Conservation (phyloP, 1,139 yeast genomes). For the Taphrina flavorubra region DNA sequence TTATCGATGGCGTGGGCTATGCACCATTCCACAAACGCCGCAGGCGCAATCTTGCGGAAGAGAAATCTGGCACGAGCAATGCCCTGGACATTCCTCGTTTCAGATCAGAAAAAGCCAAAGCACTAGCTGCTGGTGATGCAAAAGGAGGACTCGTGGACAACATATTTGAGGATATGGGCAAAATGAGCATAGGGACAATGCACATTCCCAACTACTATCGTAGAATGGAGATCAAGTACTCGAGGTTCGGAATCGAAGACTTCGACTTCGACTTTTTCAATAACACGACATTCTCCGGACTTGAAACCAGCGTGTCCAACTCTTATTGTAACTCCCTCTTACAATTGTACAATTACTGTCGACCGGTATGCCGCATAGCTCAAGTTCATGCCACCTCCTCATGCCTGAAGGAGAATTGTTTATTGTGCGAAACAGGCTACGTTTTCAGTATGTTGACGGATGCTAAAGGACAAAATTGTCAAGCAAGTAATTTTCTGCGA, state of each 20-base stretch:
- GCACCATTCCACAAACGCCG: constrained; percentile 63
- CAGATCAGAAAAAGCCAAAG: constrained; percentile 66
- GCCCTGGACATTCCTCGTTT: constrained; percentile 61
- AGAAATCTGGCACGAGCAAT: constrained; percentile 19
- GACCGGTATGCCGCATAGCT: constrained; percentile 71
- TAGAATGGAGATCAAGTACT: constrained; percentile 77
- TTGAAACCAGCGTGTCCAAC: constrained; percentile 84
- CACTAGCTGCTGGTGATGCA: constrained; percentile 46
- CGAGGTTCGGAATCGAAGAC: constrained; percentile 90
- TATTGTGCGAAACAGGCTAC: constrained; percentile 83
- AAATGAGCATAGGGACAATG: constrained; percentile 45
- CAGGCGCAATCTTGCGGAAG: constrained; percentile 50
- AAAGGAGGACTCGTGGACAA: constrained; percentile 33
- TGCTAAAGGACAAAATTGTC: constrained; percentile 73
- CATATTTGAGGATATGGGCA: constrained; percentile 46
- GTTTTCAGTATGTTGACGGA: constrained; percentile 88
- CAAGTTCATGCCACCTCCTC: constrained; percentile 64
- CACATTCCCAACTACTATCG: constrained; percentile 56
- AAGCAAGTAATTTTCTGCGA: constrained; percentile 72
- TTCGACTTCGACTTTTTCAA: constrained; percentile 89
- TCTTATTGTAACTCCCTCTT: constrained; percentile 79
- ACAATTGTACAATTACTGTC: constrained; percentile 80
- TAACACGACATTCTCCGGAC: constrained; percentile 75
- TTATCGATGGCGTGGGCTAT: constrained; percentile 49
- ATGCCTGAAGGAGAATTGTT: constrained; percentile 55